phyloP scores from a whole-genome alignment of 2,329 filamentous ascomycete species.

The Rosellinia necatrix region DNA sequence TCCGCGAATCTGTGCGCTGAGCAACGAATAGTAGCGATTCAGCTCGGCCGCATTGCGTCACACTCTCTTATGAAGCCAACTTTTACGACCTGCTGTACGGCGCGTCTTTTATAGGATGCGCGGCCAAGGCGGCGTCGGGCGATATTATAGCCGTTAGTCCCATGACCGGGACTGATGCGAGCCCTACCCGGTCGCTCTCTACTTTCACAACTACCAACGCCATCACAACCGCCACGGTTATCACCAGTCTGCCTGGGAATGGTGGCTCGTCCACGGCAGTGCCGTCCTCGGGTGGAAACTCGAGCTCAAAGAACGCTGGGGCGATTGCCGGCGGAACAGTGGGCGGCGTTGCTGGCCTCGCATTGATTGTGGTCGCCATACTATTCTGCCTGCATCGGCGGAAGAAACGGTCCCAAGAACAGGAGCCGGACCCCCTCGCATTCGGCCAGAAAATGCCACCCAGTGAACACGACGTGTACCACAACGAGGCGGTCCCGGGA shows the following conservation, averaged over 20 bases:
- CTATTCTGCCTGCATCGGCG: constrained; percentile 34
- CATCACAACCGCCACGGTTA: constrained; percentile 28
- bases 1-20: constrained; percentile 25
- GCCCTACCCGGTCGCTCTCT: constrained; percentile 12
- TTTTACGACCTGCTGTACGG: constrained; percentile 37
- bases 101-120: constrained; percentile 37
- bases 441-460: constrained; percentile 27
- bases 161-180: neutral
- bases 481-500: constrained; percentile 33
- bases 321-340: constrained; percentile 38
- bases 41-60: constrained; percentile 37
- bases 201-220: constrained; percentile 19
- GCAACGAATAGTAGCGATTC: constrained; percentile 29
- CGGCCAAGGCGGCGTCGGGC: constrained; percentile 29
- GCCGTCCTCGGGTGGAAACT: constrained; percentile 6
- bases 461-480: constrained; percentile 30
- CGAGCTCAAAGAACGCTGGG: constrained; percentile 29
- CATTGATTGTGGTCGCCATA: constrained; percentile 33
- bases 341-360: constrained; percentile 36
- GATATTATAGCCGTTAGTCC: constrained; percentile 35
- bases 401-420: constrained; percentile 23
- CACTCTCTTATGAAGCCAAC: constrained; percentile 36
- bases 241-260: constrained; percentile 22
- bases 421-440: constrained; percentile 18
- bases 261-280: constrained; percentile 25